phyloP scores from a whole-genome alignment of 257 asterid species.

The Cinchona pubescens region DNA sequence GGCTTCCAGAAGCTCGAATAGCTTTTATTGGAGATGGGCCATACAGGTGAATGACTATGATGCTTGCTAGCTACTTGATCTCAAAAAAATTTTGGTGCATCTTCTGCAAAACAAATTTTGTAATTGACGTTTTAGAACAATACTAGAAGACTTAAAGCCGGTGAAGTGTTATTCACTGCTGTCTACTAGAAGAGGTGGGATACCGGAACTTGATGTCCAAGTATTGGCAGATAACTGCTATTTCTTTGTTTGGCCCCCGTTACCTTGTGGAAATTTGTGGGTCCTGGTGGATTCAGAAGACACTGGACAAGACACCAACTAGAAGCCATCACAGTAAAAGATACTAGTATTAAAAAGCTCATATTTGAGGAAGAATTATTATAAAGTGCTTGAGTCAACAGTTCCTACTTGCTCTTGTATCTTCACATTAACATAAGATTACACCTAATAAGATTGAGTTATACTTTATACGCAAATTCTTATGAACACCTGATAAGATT shows the following conservation, averaged over 20 bases:
- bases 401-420: background rate
- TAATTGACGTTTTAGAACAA: background rate
- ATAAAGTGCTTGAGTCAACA: background rate
- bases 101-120: background rate
- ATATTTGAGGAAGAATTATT: too few species aligned
- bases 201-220: background rate
- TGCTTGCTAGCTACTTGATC: background rate
- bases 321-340: background rate
- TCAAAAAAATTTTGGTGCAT: background rate
- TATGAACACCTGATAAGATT: background rate
- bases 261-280: background rate
- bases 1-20: slow-evolving; percentile 80
- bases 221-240: background rate
- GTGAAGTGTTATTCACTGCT: background rate
- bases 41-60: slow-evolving; percentile 55
- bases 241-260: background rate
- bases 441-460: too few species aligned
- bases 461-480: background rate
- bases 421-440: background rate
- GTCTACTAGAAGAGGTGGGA: background rate
- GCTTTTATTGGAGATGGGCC: slow-evolving; percentile 97
- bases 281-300: background rate
- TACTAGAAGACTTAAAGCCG: background rate
- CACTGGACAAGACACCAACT: background rate
- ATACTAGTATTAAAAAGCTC: background rate